Conservation (phyloP, 2,329 filamentous ascomycete genomes). For the Colletotrichum higginsianum region DNA sequence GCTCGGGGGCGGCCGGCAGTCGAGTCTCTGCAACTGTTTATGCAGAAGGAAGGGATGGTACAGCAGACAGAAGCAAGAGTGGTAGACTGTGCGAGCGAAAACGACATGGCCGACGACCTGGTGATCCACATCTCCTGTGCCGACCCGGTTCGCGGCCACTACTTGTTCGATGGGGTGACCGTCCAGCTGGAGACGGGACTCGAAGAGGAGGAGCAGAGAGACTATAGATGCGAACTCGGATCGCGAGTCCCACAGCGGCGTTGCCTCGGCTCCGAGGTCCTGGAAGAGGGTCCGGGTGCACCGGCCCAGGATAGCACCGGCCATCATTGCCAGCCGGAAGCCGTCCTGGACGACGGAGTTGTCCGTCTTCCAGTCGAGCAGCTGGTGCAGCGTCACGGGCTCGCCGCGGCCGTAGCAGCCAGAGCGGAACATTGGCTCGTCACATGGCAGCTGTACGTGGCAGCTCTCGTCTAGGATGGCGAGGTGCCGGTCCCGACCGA, state of each 20-base stretch:
- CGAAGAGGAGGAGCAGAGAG: neutral
- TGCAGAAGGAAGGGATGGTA: no score
- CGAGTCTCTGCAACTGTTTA: no score
- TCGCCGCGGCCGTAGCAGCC: neutral
- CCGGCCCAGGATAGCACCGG: no score
- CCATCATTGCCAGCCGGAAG: neutral
- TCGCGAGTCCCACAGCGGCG: neutral
- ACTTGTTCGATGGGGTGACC: no score
- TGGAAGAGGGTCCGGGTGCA: no score
- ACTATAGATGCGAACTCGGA: neutral
- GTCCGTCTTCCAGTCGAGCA: neutral
- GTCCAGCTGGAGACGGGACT: neutral
- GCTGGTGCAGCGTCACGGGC: neutral
- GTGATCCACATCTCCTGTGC: no score
- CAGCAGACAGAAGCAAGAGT: no score
- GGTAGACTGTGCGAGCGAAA: no score
- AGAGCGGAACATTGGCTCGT: constrained; percentile 26
- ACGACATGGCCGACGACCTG: no score
- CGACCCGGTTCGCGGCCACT: no score
- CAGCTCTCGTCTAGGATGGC: constrained; percentile 53
- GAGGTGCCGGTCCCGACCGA: constrained; percentile 52
- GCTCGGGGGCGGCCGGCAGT: no score
- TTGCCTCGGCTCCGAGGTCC: neutral
- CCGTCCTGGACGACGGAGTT: neutral
- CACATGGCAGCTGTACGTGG: constrained; percentile 50